Evolutionary conservation across 2,329 filamentous ascomycete genomes (phyloP), one percentile per base, ranked within the genome.

Genomic region (Colletotrichum sidae): DNA sequence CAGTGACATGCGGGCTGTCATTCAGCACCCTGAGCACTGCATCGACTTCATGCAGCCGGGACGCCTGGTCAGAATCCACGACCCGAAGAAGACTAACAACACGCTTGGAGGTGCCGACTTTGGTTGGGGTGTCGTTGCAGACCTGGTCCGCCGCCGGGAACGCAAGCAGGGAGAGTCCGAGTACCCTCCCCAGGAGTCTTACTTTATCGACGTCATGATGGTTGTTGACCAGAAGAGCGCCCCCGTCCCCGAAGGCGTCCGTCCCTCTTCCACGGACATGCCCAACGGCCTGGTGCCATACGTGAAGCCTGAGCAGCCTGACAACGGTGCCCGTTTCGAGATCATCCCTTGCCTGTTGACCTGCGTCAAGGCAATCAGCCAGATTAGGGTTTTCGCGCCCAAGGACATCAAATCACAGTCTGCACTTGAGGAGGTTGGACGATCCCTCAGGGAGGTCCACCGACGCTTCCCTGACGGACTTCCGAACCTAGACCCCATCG

Each of bases 401-500:
- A 89, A 91, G 70, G 92, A 97, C 60, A 78, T 96, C 42, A 88
- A 88, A 69, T 84, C 86, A 2, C 78, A 84, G 4, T 84, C 91
- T n/a, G 87, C 93, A 65, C 86, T 87, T 37, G 81, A 87, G 2
- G 86, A 90, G 13, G 85, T 92, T 53, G 88, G 90, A 61, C 92
- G 92, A 69, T 86, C 84, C 1, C 79, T 98, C 35, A 86, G 88
- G 46, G 95, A 98, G 77, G 90, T 97, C 13, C 87, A 92, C 78
- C 89, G 89, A 70, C 90, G 96, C 34, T 98, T 99, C 80, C 94
- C 94, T 1, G 96, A 99, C 74, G 96, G 96, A 3, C 82, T 99
- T 61, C 91, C 96, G 3, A 84, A 94, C 7, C 81, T 99, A 15
- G 96, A 99, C 73, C 96, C 96, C 0, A 90, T 99, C 44, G 94